Evolutionary conservation across 176 grass and related monocot genomes (phyloP), one percentile per base, ranked within the genome.

Genomic region (Avena sativa): DNA sequence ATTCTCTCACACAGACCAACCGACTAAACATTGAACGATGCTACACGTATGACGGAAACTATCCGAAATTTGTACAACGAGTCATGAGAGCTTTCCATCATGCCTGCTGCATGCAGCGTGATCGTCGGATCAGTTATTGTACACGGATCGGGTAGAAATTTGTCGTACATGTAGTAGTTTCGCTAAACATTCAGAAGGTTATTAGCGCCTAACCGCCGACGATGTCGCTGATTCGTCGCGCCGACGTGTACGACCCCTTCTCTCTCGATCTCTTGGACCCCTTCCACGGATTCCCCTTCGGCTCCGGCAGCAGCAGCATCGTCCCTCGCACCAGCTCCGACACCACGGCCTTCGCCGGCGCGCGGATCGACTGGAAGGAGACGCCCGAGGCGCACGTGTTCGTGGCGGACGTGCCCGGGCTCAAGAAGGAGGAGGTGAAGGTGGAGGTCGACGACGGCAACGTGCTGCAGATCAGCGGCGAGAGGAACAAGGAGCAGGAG

Each of bases 241-340:
- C 69, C 81, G 85, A 88, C 86, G 48, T 86, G 26, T 88, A 85
- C 53, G 89, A 91, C 61, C 89, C 89, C 50, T 88, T 91, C 67
- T 91, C 81, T 2, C 81, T 92, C 52, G 71, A 92, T 59, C 36
- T 86, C 16, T 86, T 51, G 78, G 48, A 78, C 30, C 71, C 72
- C 60, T 83, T 88, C 60, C 21, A 83, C 2, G 79, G 79, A 48
- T 83, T 88, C 47, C 80, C 86, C 34, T 76, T 83, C 36, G 50
- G 80, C 47, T 57, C 72, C 80, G 21, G 78, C 71, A 65, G 44
- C 66, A 12, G 78, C 46, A 30, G 40, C 78, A 12, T 72, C 63
- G n/a, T 82, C 47, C 64, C 75, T 0, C 77, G 62, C 84, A 4
- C 23, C 75, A 23, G 9, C 36, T 58, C 76, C 34, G 85, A 80